These are phyloP conservation scores for Arabis alpina DNA, from an alignment of 345 rosid genomes.

Conservation along the genomic window DNA sequence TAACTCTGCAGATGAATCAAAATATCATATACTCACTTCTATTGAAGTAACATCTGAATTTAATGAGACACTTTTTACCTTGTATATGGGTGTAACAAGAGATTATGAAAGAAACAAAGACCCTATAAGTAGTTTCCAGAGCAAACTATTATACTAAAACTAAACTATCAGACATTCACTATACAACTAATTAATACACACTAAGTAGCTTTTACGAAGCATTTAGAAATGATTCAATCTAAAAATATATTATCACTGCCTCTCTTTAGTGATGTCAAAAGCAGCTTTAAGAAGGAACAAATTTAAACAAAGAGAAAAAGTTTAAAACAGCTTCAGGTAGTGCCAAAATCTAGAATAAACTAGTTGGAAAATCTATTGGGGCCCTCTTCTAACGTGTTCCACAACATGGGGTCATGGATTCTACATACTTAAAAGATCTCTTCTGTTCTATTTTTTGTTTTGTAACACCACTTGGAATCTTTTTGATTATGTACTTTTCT, in stretches of 20 bases:
- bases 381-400: conserved; percentile 38
- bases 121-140: conserved; percentile 17
- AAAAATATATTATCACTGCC: conserved; percentile 7
- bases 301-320: conserved; percentile 22
- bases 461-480: conserved; percentile 35
- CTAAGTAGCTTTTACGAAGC: conserved; percentile 28
- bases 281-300: conserved; percentile 29
- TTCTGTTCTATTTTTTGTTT: conserved; percentile 1
- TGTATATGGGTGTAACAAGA: neutral
- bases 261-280: conserved; percentile 34
- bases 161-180: neutral
- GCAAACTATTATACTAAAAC: conserved; percentile 1
- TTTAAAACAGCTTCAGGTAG: conserved; percentile 25
- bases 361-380: conserved; percentile 31
- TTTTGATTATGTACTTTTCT: conserved; percentile 18
- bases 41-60: conserved; percentile 3
- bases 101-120: conserved; percentile 17
- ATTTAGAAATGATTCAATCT: neutral
- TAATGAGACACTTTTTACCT: conserved; percentile 8
- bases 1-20: neutral
- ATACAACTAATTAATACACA: conserved; percentile 23
- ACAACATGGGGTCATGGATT: conserved; percentile 37
- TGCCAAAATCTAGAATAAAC: conserved; percentile 37
- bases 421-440: conserved; percentile 23
- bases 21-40: conserved; percentile 1